These are phyloP conservation scores for Elsinoe arachidis DNA, from an alignment of 2,329 filamentous ascomycete species.

Conservation along the genomic window DNA sequence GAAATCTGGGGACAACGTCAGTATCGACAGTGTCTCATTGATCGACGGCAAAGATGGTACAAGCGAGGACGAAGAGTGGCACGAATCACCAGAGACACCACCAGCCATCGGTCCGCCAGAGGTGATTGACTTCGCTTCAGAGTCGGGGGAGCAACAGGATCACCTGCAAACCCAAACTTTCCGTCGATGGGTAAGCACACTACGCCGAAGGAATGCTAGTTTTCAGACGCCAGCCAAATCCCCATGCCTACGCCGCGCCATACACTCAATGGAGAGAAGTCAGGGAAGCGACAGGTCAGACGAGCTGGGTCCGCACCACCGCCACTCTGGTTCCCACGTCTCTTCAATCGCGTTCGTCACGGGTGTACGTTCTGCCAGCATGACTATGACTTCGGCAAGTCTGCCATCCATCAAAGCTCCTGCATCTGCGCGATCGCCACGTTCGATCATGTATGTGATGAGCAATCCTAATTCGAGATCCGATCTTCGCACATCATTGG, in stretches of 20 bases:
- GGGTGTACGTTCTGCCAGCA: slow-evolving; percentile 71
- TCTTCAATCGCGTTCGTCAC: slow-evolving; percentile 73
- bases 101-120: slow-evolving; percentile 5
- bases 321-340: slow-evolving; percentile 49
- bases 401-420: slow-evolving; percentile 53
- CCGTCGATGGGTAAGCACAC: slow-evolving; percentile 62
- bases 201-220: slow-evolving; percentile 50
- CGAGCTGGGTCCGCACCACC: slow-evolving; percentile 22
- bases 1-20: background rate
- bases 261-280: slow-evolving; percentile 12
- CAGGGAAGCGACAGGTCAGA: background rate
- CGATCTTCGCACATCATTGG: slow-evolving; percentile 55
- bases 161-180: slow-evolving; percentile 43
- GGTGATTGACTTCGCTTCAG: slow-evolving; percentile 7
- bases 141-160: background rate
- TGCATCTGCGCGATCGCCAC: slow-evolving; percentile 43
- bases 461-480: slow-evolving; percentile 52
- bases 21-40: background rate
- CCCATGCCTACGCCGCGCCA: slow-evolving; percentile 23
- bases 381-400: slow-evolving; percentile 67
- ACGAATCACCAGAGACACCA: background rate
- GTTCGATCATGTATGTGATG: slow-evolving; percentile 51
- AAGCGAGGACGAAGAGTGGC: background rate
- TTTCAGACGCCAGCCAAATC: slow-evolving; percentile 27
- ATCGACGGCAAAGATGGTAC: background rate